Evolutionary conservation across 208 protist genomes (phyloP).

Genomic region (Vickermania spadyakhi): DNA sequence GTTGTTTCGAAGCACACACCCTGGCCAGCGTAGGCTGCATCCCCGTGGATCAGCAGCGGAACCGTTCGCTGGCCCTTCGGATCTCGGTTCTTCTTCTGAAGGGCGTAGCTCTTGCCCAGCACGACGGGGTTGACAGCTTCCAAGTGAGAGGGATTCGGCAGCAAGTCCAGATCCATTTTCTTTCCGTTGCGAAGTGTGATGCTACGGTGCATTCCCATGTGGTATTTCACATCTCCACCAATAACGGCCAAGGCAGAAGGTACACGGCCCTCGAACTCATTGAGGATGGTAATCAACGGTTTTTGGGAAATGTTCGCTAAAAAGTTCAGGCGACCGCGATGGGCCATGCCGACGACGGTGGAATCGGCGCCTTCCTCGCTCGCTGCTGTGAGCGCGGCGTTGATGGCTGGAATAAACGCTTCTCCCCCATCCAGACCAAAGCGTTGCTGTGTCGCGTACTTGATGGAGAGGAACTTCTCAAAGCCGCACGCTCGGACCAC

Average conservation of each 20-base stretch:
- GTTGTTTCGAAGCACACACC: slow-evolving; percentile 97
- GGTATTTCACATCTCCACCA: slow-evolving; percentile 97
- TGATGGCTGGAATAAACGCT: slow-evolving; percentile 93
- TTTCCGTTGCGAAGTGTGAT: slow-evolving; percentile 63
- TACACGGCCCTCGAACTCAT: slow-evolving; percentile 82
- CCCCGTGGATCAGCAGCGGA: slow-evolving; percentile 95
- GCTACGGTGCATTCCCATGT: slow-evolving; percentile 88
- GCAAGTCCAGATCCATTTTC: slow-evolving; percentile 91
- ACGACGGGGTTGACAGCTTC: slow-evolving; percentile 98
- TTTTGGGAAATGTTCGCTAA: slow-evolving; percentile 95
- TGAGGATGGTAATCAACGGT: slow-evolving; percentile 80
- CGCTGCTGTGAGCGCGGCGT: slow-evolving; percentile 82
- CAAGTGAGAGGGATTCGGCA: slow-evolving; percentile 98
- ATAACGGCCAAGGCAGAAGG: slow-evolving; percentile 22
- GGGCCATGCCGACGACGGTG: slow-evolving; percentile 97
- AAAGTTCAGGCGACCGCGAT: slow-evolving; percentile 96
- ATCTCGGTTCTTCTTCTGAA: slow-evolving; percentile 85
- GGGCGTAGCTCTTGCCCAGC: slow-evolving; percentile 94
- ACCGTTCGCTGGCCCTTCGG: slow-evolving; percentile 57
- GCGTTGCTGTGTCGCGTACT: slow-evolving; percentile 93
- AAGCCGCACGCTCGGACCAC: slow-evolving; percentile 90
- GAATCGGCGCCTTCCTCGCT: slow-evolving; percentile 76
- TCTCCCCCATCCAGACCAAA: slow-evolving; percentile 97
- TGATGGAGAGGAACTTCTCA: slow-evolving; percentile 90
- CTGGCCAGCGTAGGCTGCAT: slow-evolving; percentile 96